phyloP scores from a whole-genome alignment of 768 basidiomycete genomes.

The Coprinopsis strossmayeri region DNA sequence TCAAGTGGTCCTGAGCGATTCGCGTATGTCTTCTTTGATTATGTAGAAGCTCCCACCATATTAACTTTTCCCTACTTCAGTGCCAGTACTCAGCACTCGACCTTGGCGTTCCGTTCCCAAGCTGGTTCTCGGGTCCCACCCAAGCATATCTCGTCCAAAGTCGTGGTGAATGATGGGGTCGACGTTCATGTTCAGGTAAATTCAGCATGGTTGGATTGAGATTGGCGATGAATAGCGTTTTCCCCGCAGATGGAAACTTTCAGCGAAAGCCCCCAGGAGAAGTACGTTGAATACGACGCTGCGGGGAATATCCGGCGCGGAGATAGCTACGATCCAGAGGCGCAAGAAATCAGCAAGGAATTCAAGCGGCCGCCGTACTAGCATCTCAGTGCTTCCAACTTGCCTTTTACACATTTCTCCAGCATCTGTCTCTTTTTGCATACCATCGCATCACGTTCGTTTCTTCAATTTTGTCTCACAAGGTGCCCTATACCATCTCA shows the following conservation, averaged over 20 bases:
- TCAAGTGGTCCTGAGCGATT: slow-evolving; percentile 44
- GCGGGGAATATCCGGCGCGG: slow-evolving; percentile 42
- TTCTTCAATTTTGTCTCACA: background rate
- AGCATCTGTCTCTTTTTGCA: background rate
- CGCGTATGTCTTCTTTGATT: slow-evolving; percentile 31
- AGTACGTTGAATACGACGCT: slow-evolving; percentile 45
- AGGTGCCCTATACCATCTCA: no score
- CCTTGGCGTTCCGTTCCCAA: slow-evolving; percentile 51
- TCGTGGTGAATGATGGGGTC: slow-evolving; percentile 31
- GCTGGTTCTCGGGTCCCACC: slow-evolving; percentile 21
- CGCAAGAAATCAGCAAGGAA: slow-evolving; percentile 50
- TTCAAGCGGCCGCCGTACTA: slow-evolving; percentile 56
- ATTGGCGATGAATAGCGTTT: slow-evolving; percentile 7
- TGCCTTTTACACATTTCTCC: background rate
- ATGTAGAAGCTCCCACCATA: background rate
- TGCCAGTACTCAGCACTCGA: slow-evolving; percentile 43
- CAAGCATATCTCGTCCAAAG: slow-evolving; percentile 29
- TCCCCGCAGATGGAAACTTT: slow-evolving; percentile 59
- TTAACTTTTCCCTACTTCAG: slow-evolving; percentile 14
- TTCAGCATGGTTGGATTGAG: background rate
- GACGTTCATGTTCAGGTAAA: slow-evolving; percentile 57
- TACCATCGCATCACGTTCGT: background rate
- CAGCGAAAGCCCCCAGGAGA: slow-evolving; percentile 38
- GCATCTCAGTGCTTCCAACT: background rate
- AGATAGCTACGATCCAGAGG: slow-evolving; percentile 51